A percentile compares a stretch with the other conserved stretches of the same genome.
These are phyloP conservation scores for Pichia kluyveri DNA, from an alignment of 805 yeast genomes.

Conservation along the genomic window DNA sequence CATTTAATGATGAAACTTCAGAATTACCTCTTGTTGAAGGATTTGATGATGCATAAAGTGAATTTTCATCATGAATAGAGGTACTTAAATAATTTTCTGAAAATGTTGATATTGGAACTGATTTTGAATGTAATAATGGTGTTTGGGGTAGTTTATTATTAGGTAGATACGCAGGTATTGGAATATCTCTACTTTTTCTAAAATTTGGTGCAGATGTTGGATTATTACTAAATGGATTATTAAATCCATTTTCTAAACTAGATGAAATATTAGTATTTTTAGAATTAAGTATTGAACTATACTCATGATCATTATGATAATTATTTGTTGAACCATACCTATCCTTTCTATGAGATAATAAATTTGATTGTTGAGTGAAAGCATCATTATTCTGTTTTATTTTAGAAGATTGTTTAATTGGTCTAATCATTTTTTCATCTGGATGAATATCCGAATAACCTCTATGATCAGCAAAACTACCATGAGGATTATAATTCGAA, in stretches of 20 bases:
- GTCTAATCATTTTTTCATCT: slow-evolving; percentile 5
- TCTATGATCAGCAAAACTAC: slow-evolving; percentile 5
- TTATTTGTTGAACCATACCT: background rate
- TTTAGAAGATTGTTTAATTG: background rate
- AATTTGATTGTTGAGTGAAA: slow-evolving; percentile 5
- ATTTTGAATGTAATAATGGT: slow-evolving; percentile 1
- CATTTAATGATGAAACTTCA: slow-evolving; percentile 71
- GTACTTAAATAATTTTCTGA: background rate
- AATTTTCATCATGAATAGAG: slow-evolving; percentile 10
- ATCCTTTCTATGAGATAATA: slow-evolving; percentile 1
- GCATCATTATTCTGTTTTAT: background rate
- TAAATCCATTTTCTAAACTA: background rate
- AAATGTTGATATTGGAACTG: slow-evolving; percentile 1
- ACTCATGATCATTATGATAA: background rate
- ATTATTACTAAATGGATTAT: background rate
- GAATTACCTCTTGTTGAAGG: slow-evolving; percentile 55
- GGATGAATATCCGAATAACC: background rate
- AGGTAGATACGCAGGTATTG: background rate
- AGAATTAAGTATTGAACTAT: background rate
- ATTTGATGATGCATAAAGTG: slow-evolving; percentile 37
- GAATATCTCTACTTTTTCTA: background rate
- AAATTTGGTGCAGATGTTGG: background rate
- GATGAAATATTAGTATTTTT: background rate
- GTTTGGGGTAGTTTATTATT: background rate
- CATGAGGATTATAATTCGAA: background rate